phyloP scores from a whole-genome alignment of 2,329 filamentous ascomycete genomes.

The Chrysoporthe puriensis region DNA sequence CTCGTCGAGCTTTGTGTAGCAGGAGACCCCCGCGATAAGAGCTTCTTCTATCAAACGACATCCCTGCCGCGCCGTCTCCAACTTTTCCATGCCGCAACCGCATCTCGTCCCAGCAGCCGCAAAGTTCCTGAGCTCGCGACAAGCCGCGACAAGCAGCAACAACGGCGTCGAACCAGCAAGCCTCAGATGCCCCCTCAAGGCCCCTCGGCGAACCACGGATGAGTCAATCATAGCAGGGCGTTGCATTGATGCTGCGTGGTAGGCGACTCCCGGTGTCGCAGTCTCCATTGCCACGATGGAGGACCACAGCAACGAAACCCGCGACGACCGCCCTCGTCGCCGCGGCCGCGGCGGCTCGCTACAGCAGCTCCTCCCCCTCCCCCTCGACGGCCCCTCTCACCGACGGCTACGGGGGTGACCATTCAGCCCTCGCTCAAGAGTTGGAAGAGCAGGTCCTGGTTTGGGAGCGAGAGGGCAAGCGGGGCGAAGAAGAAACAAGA shows the following conservation, averaged over 20 bases:
- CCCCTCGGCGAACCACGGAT: conserved; percentile 21
- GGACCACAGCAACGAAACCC: conserved; percentile 14
- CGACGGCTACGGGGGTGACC: background rate
- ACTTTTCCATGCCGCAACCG: background rate
- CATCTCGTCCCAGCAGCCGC: background rate
- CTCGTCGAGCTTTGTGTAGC: background rate
- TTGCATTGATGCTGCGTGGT: conserved; percentile 30
- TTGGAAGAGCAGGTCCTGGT: background rate
- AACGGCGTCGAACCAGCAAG: background rate
- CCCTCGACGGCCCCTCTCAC: conserved; percentile 2
- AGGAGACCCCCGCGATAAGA: background rate
- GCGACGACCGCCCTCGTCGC: background rate
- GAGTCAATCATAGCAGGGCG: conserved; percentile 25
- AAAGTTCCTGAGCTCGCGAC: background rate
- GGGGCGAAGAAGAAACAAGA: background rate
- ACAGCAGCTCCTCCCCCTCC: conserved; percentile 11
- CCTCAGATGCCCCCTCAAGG: background rate
- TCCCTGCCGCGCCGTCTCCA: conserved; percentile 1
- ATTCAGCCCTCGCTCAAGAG: background rate
- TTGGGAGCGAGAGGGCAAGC: background rate
- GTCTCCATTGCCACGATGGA: conserved; percentile 28
- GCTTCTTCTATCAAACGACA: background rate
- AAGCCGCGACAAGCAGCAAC: background rate
- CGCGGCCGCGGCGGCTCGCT: background rate
- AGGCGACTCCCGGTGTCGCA: conserved; percentile 28